Base-by-base conservation (phyloP, 345 rosid genomes). In the Eucalyptus pumila region DNA sequence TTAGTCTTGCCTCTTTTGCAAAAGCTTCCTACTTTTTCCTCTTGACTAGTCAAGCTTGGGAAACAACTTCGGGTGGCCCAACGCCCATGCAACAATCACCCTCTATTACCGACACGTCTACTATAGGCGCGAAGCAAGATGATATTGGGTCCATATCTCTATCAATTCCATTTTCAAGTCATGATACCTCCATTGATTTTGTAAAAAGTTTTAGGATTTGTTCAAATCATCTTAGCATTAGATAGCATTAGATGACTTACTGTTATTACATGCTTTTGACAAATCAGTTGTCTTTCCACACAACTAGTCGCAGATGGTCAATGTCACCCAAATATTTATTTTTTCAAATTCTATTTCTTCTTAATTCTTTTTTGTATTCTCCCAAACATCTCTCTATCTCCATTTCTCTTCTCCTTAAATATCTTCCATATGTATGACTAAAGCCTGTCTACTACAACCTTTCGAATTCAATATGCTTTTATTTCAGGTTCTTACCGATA, bases 401-500 rank as follows among this genome's bases (percentile, higher is more conserved):
- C 76, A 65, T 65, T 65, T 65, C 40, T 65, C 40, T 17, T 65
- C 76, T 65, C 21, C 76, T n/a, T 65, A 8, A 15, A 15, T 65
- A n/a, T 65, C 21, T 65, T 65, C 40, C 37, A 65, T n/a, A n/a
- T 14, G 17, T n/a, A n/a, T 65, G 40, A 65, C 76, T 65, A 32
- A 65, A 65, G 76, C 76, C 21, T 8, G 17, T 62, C 8, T 30
- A 32, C 19, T 62, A 34, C 11, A n/a, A 4, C 16, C 17, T 65
- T 65, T 14, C 11, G 3, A 65, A 65, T 65, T 65, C 21, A 65
- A 65, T 32, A 14, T n/a, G 21, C 3, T 0, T 0, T 65, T 65
- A 65, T 65, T 65, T 65, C 76, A n/a, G 2, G 1, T 15, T n/a
- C 37, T 65, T 34, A 17, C 10, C 0, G 0, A 65, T n/a, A 65